Conservation (phyloP, 2,329 filamentous ascomycete species). For the Biscogniauxia sp. region DNA sequence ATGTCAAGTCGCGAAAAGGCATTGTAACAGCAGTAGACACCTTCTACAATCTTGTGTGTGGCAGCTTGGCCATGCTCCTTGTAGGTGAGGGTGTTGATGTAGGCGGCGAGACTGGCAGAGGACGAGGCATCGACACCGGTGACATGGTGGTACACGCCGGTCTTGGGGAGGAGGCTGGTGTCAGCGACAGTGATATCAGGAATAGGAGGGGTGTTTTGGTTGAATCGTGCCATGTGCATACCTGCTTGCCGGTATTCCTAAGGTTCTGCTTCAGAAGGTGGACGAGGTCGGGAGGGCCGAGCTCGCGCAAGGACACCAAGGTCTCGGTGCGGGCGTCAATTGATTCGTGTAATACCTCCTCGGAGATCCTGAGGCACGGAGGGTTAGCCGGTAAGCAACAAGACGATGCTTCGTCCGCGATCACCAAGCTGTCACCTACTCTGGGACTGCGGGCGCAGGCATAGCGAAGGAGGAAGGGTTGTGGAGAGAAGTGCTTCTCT, state of each 20-base stretch:
- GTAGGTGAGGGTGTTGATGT: constrained; percentile 97
- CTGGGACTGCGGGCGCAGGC: constrained; percentile 35
- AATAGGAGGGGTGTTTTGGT: constrained; percentile 20
- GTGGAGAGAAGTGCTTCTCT: constrained; percentile 11
- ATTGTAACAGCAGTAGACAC: constrained; percentile 99
- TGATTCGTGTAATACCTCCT: constrained; percentile 87
- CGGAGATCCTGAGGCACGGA: constrained; percentile 67
- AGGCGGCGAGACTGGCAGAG: constrained; percentile 92
- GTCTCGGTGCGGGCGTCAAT: constrained; percentile 92
- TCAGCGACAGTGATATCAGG: constrained; percentile 3
- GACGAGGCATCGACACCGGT: constrained; percentile 96
- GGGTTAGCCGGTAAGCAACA: constrained; percentile 3
- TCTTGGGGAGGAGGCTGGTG: constrained; percentile 46
- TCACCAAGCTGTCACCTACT: constrained; percentile 21
- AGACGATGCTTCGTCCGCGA: background rate
- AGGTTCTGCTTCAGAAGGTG: constrained; percentile 79
- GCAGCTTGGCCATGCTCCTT: constrained; percentile 75
- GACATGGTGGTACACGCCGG: constrained; percentile 95
- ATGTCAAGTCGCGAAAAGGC: constrained; percentile 97
- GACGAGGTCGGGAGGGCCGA: constrained; percentile 92
- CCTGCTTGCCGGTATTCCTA: constrained; percentile 53
- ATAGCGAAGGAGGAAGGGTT: constrained; percentile 21
- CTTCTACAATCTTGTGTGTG: constrained; percentile 83
- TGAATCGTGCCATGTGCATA: constrained; percentile 9
- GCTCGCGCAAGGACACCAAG: constrained; percentile 79